Conservation (phyloP, 345 rosid species). For the Zanthoxylum bungeanum region DNA sequence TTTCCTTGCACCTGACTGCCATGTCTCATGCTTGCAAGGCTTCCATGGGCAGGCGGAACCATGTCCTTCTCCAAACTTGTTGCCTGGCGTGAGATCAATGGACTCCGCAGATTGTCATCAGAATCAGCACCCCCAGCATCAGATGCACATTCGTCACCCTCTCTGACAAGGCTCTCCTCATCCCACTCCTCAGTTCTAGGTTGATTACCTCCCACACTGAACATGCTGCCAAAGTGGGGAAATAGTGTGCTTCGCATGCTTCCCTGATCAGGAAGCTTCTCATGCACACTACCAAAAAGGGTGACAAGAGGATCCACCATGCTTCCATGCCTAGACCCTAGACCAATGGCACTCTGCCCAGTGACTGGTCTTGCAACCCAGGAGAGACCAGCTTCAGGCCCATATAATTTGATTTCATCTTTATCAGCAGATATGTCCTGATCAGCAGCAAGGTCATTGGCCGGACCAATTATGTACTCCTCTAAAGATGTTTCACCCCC, state of each 20-base stretch:
- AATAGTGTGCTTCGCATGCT: slow-evolving; percentile 91
- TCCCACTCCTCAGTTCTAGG: slow-evolving; percentile 77
- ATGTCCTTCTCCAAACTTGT: slow-evolving; percentile 75
- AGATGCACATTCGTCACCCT: slow-evolving; percentile 68
- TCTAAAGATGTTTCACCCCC: slow-evolving; percentile 84
- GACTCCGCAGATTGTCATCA: slow-evolving; percentile 79
- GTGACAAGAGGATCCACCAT: slow-evolving; percentile 88
- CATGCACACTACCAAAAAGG: slow-evolving; percentile 84
- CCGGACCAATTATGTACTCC: slow-evolving; percentile 86
- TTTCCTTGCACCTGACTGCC: slow-evolving; percentile 59
- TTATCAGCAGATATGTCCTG: slow-evolving; percentile 61
- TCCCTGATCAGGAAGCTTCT: slow-evolving; percentile 72
- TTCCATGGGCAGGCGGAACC: slow-evolving; percentile 46
- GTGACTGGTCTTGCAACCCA: slow-evolving; percentile 92
- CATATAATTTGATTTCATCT: slow-evolving; percentile 80
- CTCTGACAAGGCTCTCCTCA: slow-evolving; percentile 68
- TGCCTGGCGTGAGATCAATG: slow-evolving; percentile 86
- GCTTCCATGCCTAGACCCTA: slow-evolving; percentile 73
- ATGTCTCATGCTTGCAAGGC: slow-evolving; percentile 50
- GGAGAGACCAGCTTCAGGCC: slow-evolving; percentile 73
- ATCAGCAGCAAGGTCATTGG: slow-evolving; percentile 49
- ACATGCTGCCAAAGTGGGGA: slow-evolving; percentile 96
- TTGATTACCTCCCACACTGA: slow-evolving; percentile 86
- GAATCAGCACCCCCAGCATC: slow-evolving; percentile 63
- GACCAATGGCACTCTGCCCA: slow-evolving; percentile 58